Base-by-base conservation (phyloP, 129 eudicot genomes). In the Mikania micrantha region DNA sequence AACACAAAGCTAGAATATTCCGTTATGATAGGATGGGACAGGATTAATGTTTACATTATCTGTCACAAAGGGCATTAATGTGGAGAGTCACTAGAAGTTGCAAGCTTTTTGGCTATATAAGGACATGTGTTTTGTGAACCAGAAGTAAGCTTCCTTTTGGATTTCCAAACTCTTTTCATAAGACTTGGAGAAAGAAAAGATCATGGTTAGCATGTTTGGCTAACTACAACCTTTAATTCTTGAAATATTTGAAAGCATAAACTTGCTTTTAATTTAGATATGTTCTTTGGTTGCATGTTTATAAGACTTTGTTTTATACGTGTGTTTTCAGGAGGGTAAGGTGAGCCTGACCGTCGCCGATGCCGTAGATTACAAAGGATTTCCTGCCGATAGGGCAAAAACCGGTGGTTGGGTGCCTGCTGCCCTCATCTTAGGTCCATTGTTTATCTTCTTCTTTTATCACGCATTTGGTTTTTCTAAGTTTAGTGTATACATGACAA, bases 331-430 rank as follows among this genome's bases (percentile, higher is more conserved):
- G 95, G 91, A 84, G 16, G 87, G 74, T 41, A 88, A 93, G 79
- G 64, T 74, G 80, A 86, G 85, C 54, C 57, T 67, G 81, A 80
- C 77, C 1, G 88, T 82, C 16, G 76, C 81, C 3, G 99, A 87
- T 81, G 96, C 95, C 21, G 84, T 84, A 3, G 90, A 94, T 60
- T 87, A 82, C 81, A 86, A 83, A 34, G 99, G 96, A 4, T 72
- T 21, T 42, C 99, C 96, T 17, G 97, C 97, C 44, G 88, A 89
- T 59, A 85, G 80, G 68, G 56, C 83, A 12, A 94, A 81, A 81
- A 89, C 97, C 7, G 99, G 99, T 36, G 96, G 99, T 61, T 94
- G 99, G 99, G 80, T 87, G 20, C 79, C 93, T 42, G 96, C 96
- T 79, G 90, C 97, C 35, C 95, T 86, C 48, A 83, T 94, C 45